phyloP scores from a whole-genome alignment of 352 stramenopile genomes.

The Phytophthora boehmeriae region DNA sequence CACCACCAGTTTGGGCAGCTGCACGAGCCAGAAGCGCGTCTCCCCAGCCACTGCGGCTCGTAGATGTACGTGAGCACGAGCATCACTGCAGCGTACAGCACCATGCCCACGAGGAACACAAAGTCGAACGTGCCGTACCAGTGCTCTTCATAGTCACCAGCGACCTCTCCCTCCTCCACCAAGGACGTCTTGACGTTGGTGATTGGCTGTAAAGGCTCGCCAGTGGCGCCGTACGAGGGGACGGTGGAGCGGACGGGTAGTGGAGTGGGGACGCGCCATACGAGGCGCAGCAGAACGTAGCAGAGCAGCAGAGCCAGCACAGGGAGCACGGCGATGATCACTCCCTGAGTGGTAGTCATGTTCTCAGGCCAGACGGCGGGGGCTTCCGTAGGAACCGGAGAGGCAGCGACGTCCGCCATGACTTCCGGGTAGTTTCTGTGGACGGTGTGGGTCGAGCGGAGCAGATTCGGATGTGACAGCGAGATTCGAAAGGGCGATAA shows the following conservation, averaged over 20 bases:
- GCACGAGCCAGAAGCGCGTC: conserved; percentile 62
- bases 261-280: conserved; percentile 57
- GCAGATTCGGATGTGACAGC: conserved; percentile 32
- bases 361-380: conserved; percentile 44
- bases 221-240: conserved; percentile 53
- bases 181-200: conserved; percentile 57
- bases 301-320: conserved; percentile 53
- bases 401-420: conserved; percentile 28
- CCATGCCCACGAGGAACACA: conserved; percentile 65
- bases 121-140: conserved; percentile 69
- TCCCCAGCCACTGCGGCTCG: conserved; percentile 58
- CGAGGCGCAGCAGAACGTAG: conserved; percentile 69
- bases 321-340: conserved; percentile 49
- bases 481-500: neutral
- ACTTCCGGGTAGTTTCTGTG: conserved; percentile 6
- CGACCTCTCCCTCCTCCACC: conserved; percentile 68
- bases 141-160: conserved; percentile 57
- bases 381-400: conserved; percentile 20
- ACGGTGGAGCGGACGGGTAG: conserved; percentile 45
- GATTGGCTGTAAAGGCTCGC: conserved; percentile 41
- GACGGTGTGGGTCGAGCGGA: conserved; percentile 13
- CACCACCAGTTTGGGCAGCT: conserved; percentile 70
- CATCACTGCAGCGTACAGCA: conserved; percentile 51
- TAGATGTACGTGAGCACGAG: conserved; percentile 68
- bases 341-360: conserved; percentile 45